Evolutionary conservation across 176 grass and related monocot genomes (phyloP).

Genomic region (Dactylis glomerata): DNA sequence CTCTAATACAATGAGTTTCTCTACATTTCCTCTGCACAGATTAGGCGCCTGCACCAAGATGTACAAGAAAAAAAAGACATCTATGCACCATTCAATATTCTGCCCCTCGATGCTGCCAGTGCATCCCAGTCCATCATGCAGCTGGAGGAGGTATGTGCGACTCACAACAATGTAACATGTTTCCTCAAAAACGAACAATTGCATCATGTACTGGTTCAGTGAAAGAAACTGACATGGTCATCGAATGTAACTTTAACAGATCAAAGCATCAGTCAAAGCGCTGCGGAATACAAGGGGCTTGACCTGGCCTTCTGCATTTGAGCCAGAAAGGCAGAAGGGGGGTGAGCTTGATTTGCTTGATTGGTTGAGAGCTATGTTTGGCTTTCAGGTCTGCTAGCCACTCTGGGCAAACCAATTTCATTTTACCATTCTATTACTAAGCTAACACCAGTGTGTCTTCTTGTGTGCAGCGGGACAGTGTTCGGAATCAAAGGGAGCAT

Average conservation of each 20-base stretch:
- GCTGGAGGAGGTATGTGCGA: slow-evolving; percentile 70
- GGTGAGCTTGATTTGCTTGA: slow-evolving; percentile 83
- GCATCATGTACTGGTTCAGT: slow-evolving; percentile 11
- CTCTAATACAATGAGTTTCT: slow-evolving; percentile 27
- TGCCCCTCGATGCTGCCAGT: slow-evolving; percentile 79
- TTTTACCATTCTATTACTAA: slow-evolving; percentile 24
- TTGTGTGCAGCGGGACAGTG: slow-evolving; percentile 74
- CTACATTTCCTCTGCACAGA: slow-evolving; percentile 43
- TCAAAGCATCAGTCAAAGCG: slow-evolving; percentile 62
- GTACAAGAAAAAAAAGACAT: slow-evolving; percentile 96
- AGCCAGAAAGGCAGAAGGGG: slow-evolving; percentile 78
- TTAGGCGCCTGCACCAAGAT: slow-evolving; percentile 67
- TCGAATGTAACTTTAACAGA: slow-evolving; percentile 30
- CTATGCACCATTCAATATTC: slow-evolving; percentile 73
- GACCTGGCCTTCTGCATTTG: slow-evolving; percentile 74
- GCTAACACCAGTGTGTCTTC: slow-evolving; percentile 25
- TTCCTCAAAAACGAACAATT: not conserved
- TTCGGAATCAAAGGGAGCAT: slow-evolving; percentile 96
- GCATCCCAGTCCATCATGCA: slow-evolving; percentile 94
- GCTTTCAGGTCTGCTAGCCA: slow-evolving; percentile 75
- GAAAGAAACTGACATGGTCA: not conserved
- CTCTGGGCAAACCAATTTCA: slow-evolving; percentile 4
- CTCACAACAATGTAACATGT: slow-evolving; percentile 13
- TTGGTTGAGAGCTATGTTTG: slow-evolving; percentile 97
- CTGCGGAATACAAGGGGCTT: slow-evolving; percentile 62